Evolutionary conservation across 1,284 basidiomycete genomes (phyloP).

Genomic region (Melanopsichium pennsylvanicum): DNA sequence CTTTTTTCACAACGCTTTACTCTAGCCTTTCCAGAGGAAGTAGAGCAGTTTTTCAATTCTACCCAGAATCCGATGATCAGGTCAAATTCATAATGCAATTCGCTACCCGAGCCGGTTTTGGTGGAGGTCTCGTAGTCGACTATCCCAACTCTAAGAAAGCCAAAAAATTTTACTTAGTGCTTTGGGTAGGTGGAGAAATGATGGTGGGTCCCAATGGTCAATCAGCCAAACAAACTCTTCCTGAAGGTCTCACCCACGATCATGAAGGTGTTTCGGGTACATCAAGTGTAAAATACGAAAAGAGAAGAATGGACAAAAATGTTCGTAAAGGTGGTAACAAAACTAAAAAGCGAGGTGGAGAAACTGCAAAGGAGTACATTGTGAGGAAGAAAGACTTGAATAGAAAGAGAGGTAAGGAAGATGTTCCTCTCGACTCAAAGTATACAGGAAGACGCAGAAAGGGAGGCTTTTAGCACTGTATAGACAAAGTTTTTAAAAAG

Average conservation of each 20-base stretch:
- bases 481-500: too few relatives aligned
- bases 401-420: conserved; percentile 70
- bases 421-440: conserved; percentile 61
- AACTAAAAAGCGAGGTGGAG: conserved; percentile 70
- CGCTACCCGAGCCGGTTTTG: conserved; percentile 94
- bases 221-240: conserved; percentile 48
- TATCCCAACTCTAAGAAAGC: conserved; percentile 66
- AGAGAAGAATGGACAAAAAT: conserved; percentile 29
- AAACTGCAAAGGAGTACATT: conserved; percentile 69
- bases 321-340: conserved; percentile 66
- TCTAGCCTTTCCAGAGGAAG: conserved; percentile 89
- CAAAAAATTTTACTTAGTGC: conserved; percentile 65
- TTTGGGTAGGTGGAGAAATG: conserved; percentile 66
- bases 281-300: conserved; percentile 41
- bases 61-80: conserved; percentile 64
- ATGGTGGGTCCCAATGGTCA: conserved; percentile 65
- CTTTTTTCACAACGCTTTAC: conserved; percentile 97
- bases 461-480: conserved; percentile 21
- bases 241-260: conserved; percentile 50
- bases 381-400: conserved; percentile 72
- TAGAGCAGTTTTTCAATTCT: conserved; percentile 78
- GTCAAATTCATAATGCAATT: conserved; percentile 82
- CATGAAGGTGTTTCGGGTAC: conserved; percentile 41
- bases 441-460: conserved; percentile 52
- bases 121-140: conserved; percentile 95